phyloP scores from a whole-genome alignment of 441 rosid genomes.

The Cnidoscolus chayamansa region DNA sequence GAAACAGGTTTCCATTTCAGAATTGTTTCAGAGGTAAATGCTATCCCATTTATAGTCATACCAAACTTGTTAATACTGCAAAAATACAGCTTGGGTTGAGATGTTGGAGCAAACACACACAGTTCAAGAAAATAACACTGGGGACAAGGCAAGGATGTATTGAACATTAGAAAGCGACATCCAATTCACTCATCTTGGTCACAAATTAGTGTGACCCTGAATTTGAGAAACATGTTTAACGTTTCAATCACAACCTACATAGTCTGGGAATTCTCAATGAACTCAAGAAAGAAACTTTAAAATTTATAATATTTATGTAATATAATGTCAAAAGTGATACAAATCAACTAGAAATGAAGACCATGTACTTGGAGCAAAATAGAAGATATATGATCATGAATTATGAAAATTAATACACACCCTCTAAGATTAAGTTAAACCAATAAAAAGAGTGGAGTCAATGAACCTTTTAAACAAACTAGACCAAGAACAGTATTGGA shows the following conservation, averaged over 20 bases:
- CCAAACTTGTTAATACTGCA: too few relatives aligned
- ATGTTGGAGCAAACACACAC: too few relatives aligned
- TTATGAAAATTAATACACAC: neutral
- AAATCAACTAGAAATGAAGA: constrained; percentile 2
- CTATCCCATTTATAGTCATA: too few relatives aligned
- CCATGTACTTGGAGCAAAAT: neutral
- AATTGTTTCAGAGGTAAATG: too few relatives aligned
- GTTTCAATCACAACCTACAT: neutral
- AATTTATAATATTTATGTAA: neutral
- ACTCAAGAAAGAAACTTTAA: neutral
- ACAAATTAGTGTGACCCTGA: neutral
- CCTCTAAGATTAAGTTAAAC: too few relatives aligned
- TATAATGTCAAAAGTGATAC: neutral
- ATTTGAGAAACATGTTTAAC: neutral
- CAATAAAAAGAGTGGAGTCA: too few relatives aligned
- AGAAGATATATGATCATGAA: neutral
- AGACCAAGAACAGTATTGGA: neutral
- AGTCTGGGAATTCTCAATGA: neutral
- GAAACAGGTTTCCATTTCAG: too few relatives aligned
- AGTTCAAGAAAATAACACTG: too few relatives aligned
- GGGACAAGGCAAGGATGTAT: too few relatives aligned
- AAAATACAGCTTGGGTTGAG: too few relatives aligned
- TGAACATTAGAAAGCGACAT: neutral
- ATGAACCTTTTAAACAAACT: neutral
- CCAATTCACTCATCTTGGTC: neutral